A percentile compares a stretch with the other conserved stretches of the same genome.
Conservation (phyloP, 106 monocot species). For the Allium cepa region DNA sequence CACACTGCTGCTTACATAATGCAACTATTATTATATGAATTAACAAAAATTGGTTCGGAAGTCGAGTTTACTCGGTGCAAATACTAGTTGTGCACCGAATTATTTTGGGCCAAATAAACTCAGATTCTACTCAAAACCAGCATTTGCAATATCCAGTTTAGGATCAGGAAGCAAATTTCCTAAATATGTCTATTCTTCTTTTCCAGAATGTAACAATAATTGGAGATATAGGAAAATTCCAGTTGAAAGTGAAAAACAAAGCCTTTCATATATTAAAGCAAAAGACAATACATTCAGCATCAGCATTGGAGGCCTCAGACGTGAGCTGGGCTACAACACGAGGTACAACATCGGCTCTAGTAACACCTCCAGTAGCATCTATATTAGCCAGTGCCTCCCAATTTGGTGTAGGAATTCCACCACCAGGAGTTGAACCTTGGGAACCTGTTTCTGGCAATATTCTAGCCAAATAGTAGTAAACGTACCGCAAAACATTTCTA, state of each 20-base stretch:
- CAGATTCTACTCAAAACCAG: too few relatives aligned
- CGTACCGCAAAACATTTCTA: constrained; percentile 92
- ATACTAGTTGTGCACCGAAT: too few relatives aligned
- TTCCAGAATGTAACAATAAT: too few relatives aligned
- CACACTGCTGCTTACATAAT: not conserved
- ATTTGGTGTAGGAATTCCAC: constrained; percentile 98
- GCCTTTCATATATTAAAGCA: not conserved
- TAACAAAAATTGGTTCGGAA: too few relatives aligned
- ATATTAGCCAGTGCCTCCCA: constrained; percentile 99
- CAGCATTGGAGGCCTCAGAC: constrained; percentile 64
- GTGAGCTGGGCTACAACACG: constrained; percentile 81
- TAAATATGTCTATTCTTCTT: too few relatives aligned
- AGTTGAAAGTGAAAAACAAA: too few relatives aligned
- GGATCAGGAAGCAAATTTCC: too few relatives aligned
- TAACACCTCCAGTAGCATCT: constrained; percentile 95
- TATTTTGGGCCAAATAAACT: too few relatives aligned
- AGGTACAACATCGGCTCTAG: constrained; percentile 95
- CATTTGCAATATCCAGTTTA: too few relatives aligned
- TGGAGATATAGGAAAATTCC: too few relatives aligned
- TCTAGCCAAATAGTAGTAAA: constrained; percentile 98
- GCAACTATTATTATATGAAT: not conserved
- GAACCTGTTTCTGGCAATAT: constrained; percentile 88
- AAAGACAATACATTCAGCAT: constrained; percentile 56
- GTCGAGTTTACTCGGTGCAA: too few relatives aligned
- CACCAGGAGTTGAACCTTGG: constrained; percentile 77